Conservation (phyloP, 768 basidiomycete species). For the Leucogyrophana mollusca region DNA sequence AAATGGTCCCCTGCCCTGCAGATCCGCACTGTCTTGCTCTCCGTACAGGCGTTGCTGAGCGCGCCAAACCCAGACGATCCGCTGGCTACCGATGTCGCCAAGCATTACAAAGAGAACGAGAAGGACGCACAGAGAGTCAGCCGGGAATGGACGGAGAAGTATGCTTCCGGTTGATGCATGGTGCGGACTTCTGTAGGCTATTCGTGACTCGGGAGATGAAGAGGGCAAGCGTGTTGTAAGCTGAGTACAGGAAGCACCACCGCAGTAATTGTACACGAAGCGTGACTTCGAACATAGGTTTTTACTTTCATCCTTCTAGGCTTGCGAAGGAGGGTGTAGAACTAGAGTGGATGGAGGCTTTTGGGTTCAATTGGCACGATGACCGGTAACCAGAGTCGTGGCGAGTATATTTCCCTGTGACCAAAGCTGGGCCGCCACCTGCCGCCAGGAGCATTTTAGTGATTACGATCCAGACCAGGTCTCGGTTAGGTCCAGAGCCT, state of each 20-base stretch:
- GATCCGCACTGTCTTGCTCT: slow-evolving; percentile 95
- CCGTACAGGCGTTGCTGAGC: slow-evolving; percentile 93
- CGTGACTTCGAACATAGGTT: not conserved
- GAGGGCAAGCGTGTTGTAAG: slow-evolving; percentile 7
- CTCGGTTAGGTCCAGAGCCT: slow-evolving; percentile 25
- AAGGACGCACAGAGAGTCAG: slow-evolving; percentile 89
- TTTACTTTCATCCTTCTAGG: not conserved
- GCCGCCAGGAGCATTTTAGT: too few relatives aligned
- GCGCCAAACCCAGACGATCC: slow-evolving; percentile 98
- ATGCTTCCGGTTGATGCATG: slow-evolving; percentile 51
- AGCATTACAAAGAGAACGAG: slow-evolving; percentile 98
- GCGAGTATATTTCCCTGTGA: too few relatives aligned
- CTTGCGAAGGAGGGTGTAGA: too few relatives aligned
- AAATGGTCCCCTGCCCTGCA: slow-evolving; percentile 99
- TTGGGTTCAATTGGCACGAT: too few relatives aligned
- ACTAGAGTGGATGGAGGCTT: too few relatives aligned
- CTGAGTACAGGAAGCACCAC: slow-evolving; percentile 3
- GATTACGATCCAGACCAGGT: slow-evolving; percentile 5
- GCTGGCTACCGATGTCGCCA: slow-evolving; percentile 91
- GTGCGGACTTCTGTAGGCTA: not conserved
- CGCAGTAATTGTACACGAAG: slow-evolving; percentile 8
- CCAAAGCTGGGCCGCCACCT: too few relatives aligned
- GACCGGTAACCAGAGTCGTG: too few relatives aligned
- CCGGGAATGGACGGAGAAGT: slow-evolving; percentile 93
- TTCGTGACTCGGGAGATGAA: not conserved